These are phyloP conservation scores for Pelargonium nanum DNA, from an alignment of 345 rosid species.

Conservation along the genomic window DNA sequence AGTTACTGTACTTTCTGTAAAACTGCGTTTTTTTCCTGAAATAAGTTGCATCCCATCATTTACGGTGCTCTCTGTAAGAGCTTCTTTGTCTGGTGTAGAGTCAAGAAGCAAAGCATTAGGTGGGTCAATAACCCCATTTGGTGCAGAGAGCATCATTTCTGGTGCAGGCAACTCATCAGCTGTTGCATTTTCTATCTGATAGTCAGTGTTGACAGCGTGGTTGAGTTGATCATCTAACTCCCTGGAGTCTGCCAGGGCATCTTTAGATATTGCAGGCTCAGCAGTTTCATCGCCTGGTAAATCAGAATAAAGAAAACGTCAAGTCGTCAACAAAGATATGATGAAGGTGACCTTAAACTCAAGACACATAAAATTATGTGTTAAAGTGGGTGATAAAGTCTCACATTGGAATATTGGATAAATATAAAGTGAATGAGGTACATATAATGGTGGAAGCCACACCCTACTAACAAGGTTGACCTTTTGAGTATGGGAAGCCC, in stretches of 20 bases:
- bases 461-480: too few relatives aligned
- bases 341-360: background rate
- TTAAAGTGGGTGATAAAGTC: too few relatives aligned
- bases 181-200: conserved; percentile 28
- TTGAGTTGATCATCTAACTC: conserved; percentile 27
- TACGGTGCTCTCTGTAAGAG: conserved; percentile 25
- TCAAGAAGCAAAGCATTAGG: conserved; percentile 41
- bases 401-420: too few relatives aligned
- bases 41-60: conserved; percentile 29
- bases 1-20: conserved; percentile 62
- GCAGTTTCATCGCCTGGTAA: conserved; percentile 27
- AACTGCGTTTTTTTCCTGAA: conserved; percentile 66
- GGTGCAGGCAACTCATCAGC: conserved; percentile 53
- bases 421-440: too few relatives aligned
- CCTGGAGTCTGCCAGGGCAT: conserved; percentile 21
- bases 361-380: conserved; percentile 7
- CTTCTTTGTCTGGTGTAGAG: conserved; percentile 55
- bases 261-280: conserved; percentile 30
- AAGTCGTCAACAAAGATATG: background rate
- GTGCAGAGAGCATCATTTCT: conserved; percentile 63
- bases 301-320: conserved; percentile 2
- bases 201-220: conserved; percentile 21
- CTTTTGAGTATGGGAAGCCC: too few relatives aligned
- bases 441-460: too few relatives aligned
- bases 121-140: conserved; percentile 31